Evolutionary conservation across 441 rosid species (phyloP), one percentile per base, ranked within the genome.

Genomic region (Pelargonium fulgidum): DNA sequence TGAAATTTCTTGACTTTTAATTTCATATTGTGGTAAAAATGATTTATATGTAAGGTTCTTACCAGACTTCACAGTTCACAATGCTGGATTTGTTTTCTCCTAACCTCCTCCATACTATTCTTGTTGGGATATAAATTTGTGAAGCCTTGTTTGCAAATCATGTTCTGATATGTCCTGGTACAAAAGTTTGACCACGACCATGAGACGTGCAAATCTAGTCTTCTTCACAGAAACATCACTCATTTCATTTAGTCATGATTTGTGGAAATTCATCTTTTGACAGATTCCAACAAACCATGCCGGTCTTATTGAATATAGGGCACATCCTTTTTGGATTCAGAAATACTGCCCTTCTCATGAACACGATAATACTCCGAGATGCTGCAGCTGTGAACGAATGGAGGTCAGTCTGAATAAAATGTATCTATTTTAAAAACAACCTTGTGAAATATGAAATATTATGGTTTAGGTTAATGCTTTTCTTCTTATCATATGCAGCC

Each of bases 311-410:
- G 98, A 90, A 84, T 93, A 89, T 54, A 82, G 93, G 73, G 96
- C 90, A 33, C 98, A 93, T 84, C 98, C 97, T 48, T 89, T 89
- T 79, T 93, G 98, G 98, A 66, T 64, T 44, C 97, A 90, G 78
- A 93, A 89, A 76, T 92, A 92, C 75, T 92, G 98, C 76, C 98
- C 97, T 36, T 81, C 89, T 0, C 98, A 92, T 70, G 98, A 92
- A 77, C 87, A 72, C 63, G 99, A 94, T 69, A 87, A 89, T 52
- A 95, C 99, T 73, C 92, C 89, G 69, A 84, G 96, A 44, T 95
- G 98, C 67, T 92, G 98, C 74, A 92, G 99, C 72, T 95, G 99
- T 66, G 98, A 95, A 78, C 81, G 98, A 80, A 88, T 95, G 96
- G 96, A 95, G 99, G 99, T 92, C 62, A 73, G 85, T 81, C 66